phyloP scores from a whole-genome alignment of 805 yeast genomes.

The Saccharomycopsis babjevae region DNA sequence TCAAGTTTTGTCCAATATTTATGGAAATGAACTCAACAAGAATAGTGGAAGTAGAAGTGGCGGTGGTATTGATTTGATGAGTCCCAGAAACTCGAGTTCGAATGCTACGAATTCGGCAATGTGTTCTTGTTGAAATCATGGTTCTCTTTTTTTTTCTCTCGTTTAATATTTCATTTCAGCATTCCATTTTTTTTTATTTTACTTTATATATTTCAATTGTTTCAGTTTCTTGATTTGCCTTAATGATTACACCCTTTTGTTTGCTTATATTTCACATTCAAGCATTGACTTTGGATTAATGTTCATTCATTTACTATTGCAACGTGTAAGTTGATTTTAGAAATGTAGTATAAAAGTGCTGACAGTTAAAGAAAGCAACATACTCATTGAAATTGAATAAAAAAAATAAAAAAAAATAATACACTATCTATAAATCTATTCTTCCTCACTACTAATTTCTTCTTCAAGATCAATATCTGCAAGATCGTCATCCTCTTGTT shows the following conservation, averaged over 20 bases:
- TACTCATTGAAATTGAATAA: neutral
- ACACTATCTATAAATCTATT: neutral
- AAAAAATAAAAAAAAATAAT: neutral
- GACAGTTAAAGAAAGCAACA: neutral
- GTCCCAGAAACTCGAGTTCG: neutral
- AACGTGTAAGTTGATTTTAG: no score
- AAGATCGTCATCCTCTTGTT: slow-evolving; percentile 1
- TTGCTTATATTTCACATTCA: neutral
- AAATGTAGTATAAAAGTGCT: no score
- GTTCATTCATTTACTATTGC: no score
- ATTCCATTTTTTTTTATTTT: neutral
- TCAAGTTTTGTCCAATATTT: neutral
- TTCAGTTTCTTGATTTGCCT: neutral
- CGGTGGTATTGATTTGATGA: neutral
- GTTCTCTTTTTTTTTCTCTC: neutral
- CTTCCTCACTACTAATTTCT: slow-evolving; percentile 7
- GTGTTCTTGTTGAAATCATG: neutral
- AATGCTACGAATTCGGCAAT: neutral
- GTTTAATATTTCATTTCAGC: neutral
- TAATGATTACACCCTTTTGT: neutral
- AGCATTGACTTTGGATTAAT: no score
- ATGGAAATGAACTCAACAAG: neutral
- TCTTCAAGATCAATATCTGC: neutral
- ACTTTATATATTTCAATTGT: neutral
- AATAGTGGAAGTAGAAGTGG: neutral